phyloP scores from a whole-genome alignment of 2,329 filamentous ascomycete genomes.

The Aspergillus tanneri region DNA sequence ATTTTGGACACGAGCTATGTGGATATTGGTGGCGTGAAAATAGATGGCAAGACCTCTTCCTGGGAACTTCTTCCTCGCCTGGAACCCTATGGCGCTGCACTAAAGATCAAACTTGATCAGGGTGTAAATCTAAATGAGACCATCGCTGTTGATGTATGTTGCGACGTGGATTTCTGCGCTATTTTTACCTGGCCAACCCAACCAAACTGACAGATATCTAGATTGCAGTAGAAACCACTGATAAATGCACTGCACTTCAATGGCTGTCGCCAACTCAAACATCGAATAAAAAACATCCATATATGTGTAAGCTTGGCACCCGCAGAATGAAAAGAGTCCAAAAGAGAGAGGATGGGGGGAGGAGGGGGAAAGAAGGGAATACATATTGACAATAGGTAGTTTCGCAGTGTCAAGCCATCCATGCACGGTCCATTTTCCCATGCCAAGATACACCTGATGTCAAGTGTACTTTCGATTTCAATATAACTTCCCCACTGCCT shows the following conservation, averaged over 20 bases:
- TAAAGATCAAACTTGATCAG: slow-evolving; percentile 50
- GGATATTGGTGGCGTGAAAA: slow-evolving; percentile 67
- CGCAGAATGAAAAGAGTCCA: too few species aligned
- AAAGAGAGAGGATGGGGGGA: too few species aligned
- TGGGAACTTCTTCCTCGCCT: slow-evolving; percentile 70
- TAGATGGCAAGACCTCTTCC: slow-evolving; percentile 63
- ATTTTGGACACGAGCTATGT: slow-evolving; percentile 86
- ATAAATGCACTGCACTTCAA: slow-evolving; percentile 86
- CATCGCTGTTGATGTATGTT: slow-evolving; percentile 50
- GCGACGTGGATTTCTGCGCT: too few species aligned
- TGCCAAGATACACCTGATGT: slow-evolving; percentile 97
- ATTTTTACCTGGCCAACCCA: background rate
- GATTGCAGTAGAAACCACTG: slow-evolving; percentile 76
- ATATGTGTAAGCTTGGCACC: slow-evolving; percentile 65
- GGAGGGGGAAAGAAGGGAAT: background rate
- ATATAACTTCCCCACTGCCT: slow-evolving; percentile 78
- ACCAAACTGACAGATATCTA: slow-evolving; percentile 26
- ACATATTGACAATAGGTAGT: slow-evolving; percentile 45
- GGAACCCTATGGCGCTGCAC: slow-evolving; percentile 63
- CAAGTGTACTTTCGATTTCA: slow-evolving; percentile 92
- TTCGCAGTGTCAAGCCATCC: slow-evolving; percentile 95
- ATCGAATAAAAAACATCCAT: slow-evolving; percentile 91
- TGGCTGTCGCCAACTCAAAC: slow-evolving; percentile 95
- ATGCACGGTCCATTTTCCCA: slow-evolving; percentile 88
- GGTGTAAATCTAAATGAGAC: slow-evolving; percentile 48